Conservation (phyloP, 2,329 filamentous ascomycete genomes). For the Geoglossum cookeanum region DNA sequence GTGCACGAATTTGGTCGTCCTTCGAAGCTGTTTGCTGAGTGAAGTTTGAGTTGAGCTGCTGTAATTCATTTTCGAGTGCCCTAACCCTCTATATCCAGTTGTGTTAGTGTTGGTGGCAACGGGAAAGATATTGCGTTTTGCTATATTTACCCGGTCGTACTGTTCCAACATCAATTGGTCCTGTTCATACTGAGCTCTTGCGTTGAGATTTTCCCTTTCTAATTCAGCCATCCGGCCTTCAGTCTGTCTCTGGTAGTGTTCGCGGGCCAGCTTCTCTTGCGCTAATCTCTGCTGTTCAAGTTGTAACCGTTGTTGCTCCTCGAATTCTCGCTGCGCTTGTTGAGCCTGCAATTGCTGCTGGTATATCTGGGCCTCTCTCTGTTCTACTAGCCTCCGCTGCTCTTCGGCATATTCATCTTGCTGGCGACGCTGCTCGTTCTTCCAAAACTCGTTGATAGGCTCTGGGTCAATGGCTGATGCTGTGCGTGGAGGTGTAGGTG, state of each 20-base stretch:
- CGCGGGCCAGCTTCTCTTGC: conserved; percentile 71
- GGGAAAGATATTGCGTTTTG: background rate
- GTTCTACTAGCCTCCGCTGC: conserved; percentile 70
- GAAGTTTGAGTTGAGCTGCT: conserved; percentile 63
- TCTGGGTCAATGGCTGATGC: conserved; percentile 61
- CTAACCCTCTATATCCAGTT: conserved; percentile 51
- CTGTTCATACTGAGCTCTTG: conserved; percentile 86
- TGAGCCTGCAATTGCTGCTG: conserved; percentile 67
- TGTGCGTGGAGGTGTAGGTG: conserved; percentile 44
- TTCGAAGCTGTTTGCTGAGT: conserved; percentile 74
- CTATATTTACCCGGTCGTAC: conserved; percentile 42
- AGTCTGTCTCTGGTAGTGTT: conserved; percentile 85
- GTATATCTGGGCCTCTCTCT: conserved; percentile 62
- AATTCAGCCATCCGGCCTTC: conserved; percentile 91
- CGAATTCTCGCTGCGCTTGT: conserved; percentile 85
- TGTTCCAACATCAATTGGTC: conserved; percentile 95
- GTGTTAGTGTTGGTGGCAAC: background rate
- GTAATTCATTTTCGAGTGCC: conserved; percentile 70
- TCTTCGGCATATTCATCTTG: conserved; percentile 92
- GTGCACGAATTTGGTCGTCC: conserved; percentile 78
- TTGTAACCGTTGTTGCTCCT: conserved; percentile 76
- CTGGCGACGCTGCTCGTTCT: conserved; percentile 73
- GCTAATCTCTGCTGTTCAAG: conserved; percentile 79
- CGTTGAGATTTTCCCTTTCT: conserved; percentile 86
- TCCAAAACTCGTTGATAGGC: conserved; percentile 97